phyloP scores from a whole-genome alignment of 108 stramenopile species.

The Pinguiococcus pyrenoidosus region DNA sequence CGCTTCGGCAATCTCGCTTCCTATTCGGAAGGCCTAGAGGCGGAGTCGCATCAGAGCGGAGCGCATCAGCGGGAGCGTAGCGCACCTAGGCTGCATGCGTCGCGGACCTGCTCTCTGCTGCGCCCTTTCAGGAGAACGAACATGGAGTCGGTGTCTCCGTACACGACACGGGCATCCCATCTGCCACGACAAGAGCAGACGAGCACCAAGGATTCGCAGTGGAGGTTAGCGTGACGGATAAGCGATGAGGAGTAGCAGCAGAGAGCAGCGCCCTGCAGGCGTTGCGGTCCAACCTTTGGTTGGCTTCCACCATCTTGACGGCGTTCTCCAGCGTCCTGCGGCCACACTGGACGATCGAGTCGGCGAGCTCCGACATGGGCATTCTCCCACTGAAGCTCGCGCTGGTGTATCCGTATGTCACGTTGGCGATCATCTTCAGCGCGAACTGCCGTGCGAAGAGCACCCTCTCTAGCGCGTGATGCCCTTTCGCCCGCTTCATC shows the following conservation, averaged over 20 bases:
- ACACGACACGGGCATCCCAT: slow-evolving; percentile 67
- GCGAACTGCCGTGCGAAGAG: slow-evolving; percentile 94
- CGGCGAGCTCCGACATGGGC: slow-evolving; percentile 85
- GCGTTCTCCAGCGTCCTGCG: slow-evolving; percentile 64
- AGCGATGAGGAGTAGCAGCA: too few relatives aligned
- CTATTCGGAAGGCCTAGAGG: slow-evolving; percentile 88
- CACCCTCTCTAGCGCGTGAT: slow-evolving; percentile 51
- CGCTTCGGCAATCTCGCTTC: slow-evolving; percentile 62
- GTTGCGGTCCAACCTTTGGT: slow-evolving; percentile 17
- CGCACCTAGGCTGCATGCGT: too few relatives aligned
- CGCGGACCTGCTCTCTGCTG: slow-evolving; percentile 52
- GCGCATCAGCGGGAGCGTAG: too few relatives aligned
- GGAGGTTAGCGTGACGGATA: too few relatives aligned
- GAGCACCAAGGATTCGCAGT: too few relatives aligned
- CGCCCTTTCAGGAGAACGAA: slow-evolving; percentile 82
- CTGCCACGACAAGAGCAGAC: slow-evolving; percentile 5
- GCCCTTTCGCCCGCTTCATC: slow-evolving; percentile 51
- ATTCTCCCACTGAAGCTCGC: slow-evolving; percentile 90
- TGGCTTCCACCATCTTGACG: slow-evolving; percentile 60
- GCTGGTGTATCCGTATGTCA: slow-evolving; percentile 90
- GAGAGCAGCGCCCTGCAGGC: background rate
- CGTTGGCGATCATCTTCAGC: slow-evolving; percentile 94
- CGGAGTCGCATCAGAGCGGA: too few relatives aligned
- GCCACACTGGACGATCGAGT: slow-evolving; percentile 88
- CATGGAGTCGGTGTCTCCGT: slow-evolving; percentile 93